Base-by-base conservation (phyloP, 306 rosid genomes). In the Fragaria vesca region DNA sequence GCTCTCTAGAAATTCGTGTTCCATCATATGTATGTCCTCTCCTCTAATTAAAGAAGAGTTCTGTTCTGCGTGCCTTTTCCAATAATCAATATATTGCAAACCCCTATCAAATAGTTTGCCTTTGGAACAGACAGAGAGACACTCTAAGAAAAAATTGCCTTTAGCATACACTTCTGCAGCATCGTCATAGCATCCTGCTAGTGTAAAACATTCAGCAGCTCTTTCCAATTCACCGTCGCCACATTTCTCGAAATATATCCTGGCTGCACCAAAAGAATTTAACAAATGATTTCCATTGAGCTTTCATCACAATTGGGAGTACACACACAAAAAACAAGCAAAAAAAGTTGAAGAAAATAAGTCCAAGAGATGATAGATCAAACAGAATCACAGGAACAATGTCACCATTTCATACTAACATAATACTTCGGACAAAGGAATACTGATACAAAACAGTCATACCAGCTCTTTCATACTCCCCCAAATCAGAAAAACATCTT, bases 191-290 rank as follows among this genome's bases (percentile, higher is more conserved):
- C 81, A 77, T 57, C 79, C 75, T 21, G 88, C 87, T 32, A 76
- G 83, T 38, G 42, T 20, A 65, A 89, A 89, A 81, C 88, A 89
- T 51, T 89, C 90, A 24, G 85, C 90, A 18, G 93, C 93, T 52
- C 81, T 84, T 85, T 79, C 76, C 2, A 89, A 80, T 20, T 81
- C 73, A 40, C 10, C 6, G 45, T 40, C 2, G 40, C 85, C 86
- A 75, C 78, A 75, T 50, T 85, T 85, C 69, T 83, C 90, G 66
- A 74, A 30, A 75, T 85, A 89, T 13, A 89, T 83, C 43, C 55
- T 75, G 73, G 90, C 93, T 89, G 66, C 20, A 30, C 6, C 43
- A 70, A n/a, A 43, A 68, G n/a, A n/a, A 57, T 20, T 57, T 12
- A 57, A 12, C 9, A 57, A 57, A 20, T 57, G 12, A 57, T 6